Evolutionary conservation across 805 yeast genomes (phyloP).

Genomic region (Debaryomyces tyrocola): DNA sequence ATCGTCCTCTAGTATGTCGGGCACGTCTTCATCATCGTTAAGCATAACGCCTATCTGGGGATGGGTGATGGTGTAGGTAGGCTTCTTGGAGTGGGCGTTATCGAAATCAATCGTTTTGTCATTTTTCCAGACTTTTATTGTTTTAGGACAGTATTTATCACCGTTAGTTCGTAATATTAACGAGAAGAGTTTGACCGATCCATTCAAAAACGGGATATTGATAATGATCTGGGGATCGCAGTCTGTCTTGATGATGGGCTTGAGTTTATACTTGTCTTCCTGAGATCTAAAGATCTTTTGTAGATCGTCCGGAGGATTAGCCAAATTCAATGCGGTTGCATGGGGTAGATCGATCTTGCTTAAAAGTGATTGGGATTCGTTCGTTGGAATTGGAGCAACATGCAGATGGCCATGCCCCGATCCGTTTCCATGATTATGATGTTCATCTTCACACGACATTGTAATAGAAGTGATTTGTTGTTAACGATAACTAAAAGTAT

Average conservation of each 20-base stretch:
- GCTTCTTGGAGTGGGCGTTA: conserved; percentile 46
- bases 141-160: conserved; percentile 64
- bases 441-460: conserved; percentile 34
- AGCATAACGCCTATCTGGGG: conserved; percentile 59
- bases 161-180: conserved; percentile 67
- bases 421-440: conserved; percentile 23
- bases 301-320: conserved; percentile 50
- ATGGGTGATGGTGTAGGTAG: conserved; percentile 56
- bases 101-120: conserved; percentile 71
- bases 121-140: conserved; percentile 73
- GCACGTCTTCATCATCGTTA: conserved; percentile 39
- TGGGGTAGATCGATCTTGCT: conserved; percentile 59
- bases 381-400: conserved; percentile 70
- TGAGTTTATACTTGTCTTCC: conserved; percentile 49
- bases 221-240: conserved; percentile 80
- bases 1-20: conserved; percentile 31
- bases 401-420: conserved; percentile 39
- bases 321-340: conserved; percentile 63
- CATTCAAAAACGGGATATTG: conserved; percentile 73
- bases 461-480: not conserved
- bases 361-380: conserved; percentile 64
- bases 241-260: conserved; percentile 59
- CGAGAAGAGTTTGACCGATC: conserved; percentile 71
- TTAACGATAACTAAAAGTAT: too few relatives aligned
- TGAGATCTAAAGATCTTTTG: conserved; percentile 53